Base-by-base conservation (phyloP, 164 flowering plant species). In the Amborella trichopoda region DNA sequence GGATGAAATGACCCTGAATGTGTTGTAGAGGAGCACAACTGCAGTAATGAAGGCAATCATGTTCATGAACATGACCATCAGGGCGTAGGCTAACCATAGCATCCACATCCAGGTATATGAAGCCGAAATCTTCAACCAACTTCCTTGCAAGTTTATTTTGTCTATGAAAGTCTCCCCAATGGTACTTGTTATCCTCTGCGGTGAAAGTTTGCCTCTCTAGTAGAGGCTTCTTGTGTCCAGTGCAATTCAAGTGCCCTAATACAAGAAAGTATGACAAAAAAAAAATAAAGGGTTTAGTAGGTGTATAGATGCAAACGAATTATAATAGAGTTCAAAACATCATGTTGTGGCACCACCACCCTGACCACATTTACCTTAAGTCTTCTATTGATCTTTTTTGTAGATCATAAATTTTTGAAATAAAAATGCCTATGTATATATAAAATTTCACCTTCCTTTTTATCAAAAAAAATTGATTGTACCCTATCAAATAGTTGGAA, bases 31-130 rank as follows among this genome's bases (percentile, higher is more conserved):
- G 41, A 16, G 20, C 41, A 3, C 21, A 22, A 16, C 16, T 22
- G 16, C 41, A 38, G 16, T 38, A 38, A n/a, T 38, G 41, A 18
- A 38, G 16, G 41, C 41, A 38, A 38, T 38, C 41, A n/a, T 22
- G 41, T 9, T 21, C 19, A 6, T 16, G 3, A 6, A 13, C 20
- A 38, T 38, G 41, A 16, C 41, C 41, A 9, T 38, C 21, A 6
- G 11, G 17, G 16, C 41, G 16, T 22, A 38, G 20, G 41, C 41
- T 38, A 6, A 38, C 21, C 14, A 38, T 10, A 11, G 21, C 16
- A 22, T 38, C 41, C 20, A n/a, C 41, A 38, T 38, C 41, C 14
- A 38, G 8, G 16, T 38, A n/a, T 3, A 38, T 16, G 41, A 38
- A 38, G 16, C 41, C 41, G 20, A 38, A 38, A 6, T 38, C 2